Percentiles rank a stretch among this genome's conserved stretches.
Conservation (phyloP, 192 early-diverging fungal genomes). For the Coemansia sp. region DNA sequence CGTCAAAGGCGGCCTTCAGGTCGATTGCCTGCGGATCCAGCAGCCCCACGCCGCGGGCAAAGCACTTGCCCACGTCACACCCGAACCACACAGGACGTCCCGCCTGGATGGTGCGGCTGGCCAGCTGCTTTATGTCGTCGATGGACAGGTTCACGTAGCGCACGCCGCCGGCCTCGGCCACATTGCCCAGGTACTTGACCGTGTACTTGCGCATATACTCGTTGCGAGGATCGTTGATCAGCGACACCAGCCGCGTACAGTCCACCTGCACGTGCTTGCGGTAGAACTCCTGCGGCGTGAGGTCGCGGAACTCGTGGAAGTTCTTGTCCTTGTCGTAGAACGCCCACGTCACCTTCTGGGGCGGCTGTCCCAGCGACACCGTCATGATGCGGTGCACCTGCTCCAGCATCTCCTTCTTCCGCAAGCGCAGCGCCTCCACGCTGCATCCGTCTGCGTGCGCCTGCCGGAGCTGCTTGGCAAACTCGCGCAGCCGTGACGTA, state of each 20-base stretch:
- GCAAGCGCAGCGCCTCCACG: conserved; percentile 42
- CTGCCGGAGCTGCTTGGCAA: conserved; percentile 61
- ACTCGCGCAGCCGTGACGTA: conserved; percentile 66
- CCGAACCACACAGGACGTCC: conserved; percentile 76
- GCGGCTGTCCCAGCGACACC: conserved; percentile 71
- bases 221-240: conserved; percentile 77
- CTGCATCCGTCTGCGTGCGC: conserved; percentile 49
- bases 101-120: conserved; percentile 57
- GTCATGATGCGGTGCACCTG: conserved; percentile 69
- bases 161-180: conserved; percentile 62
- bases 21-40: conserved; percentile 64
- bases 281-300: conserved; percentile 66
- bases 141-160: conserved; percentile 66
- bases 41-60: conserved; percentile 55
- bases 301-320: conserved; percentile 53
- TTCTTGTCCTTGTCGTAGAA: conserved; percentile 72
- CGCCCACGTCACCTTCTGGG: conserved; percentile 63
- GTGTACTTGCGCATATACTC: conserved; percentile 61
- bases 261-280: conserved; percentile 58
- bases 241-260: conserved; percentile 61
- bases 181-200: conserved; percentile 71
- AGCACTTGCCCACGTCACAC: conserved; percentile 70
- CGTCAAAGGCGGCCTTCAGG: conserved; percentile 64
- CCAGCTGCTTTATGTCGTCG: conserved; percentile 58
- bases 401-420: conserved; percentile 61